A percentile compares a stretch with the other conserved stretches of the same genome.
These are phyloP conservation scores for Beauveria australis DNA, from an alignment of 2,329 filamentous ascomycete species.

Conservation along the genomic window DNA sequence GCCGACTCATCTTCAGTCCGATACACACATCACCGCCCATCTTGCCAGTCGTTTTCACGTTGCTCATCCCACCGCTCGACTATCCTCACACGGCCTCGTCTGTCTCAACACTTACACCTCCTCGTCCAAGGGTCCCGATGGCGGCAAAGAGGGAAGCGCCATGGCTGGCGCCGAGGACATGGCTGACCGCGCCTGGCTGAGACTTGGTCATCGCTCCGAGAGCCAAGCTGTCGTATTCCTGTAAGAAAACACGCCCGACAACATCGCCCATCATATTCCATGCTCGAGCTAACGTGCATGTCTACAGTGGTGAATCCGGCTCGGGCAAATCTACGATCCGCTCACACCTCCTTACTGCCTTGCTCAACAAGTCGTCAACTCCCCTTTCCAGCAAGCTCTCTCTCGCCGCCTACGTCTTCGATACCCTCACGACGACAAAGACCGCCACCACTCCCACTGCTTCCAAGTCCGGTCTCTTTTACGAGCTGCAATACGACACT, in stretches of 20 bases:
- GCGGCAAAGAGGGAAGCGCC: conserved; percentile 82
- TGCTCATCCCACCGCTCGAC: conserved; percentile 73
- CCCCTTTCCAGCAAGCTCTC: conserved; percentile 90
- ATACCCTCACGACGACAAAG: conserved; percentile 93
- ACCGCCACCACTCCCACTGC: conserved; percentile 91
- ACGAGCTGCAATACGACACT: conserved; percentile 94
- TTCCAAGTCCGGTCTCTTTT: conserved; percentile 90
- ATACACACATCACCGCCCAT: conserved; percentile 72
- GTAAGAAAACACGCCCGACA: conserved; percentile 45
- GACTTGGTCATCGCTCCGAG: conserved; percentile 80
- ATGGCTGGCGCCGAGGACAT: conserved; percentile 90
- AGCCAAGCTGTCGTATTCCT: conserved; percentile 90
- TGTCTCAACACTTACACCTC: conserved; percentile 92
- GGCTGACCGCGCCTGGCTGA: conserved; percentile 74
- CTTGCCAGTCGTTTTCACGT: conserved; percentile 88
- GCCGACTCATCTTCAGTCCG: conserved; percentile 72
- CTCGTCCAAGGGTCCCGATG: conserved; percentile 81
- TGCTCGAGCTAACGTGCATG: conserved; percentile 17
- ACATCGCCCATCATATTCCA: too few species aligned
- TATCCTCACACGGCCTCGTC: conserved; percentile 88
- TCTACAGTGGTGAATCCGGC: conserved; percentile 78
- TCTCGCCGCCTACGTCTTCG: conserved; percentile 89
- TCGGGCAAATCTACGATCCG: conserved; percentile 93
- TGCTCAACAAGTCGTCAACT: conserved; percentile 85
- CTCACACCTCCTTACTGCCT: conserved; percentile 75